Evolutionary conservation across 2,329 filamentous ascomycete species (phyloP).

Genomic region (Beauveria asiatica): DNA sequence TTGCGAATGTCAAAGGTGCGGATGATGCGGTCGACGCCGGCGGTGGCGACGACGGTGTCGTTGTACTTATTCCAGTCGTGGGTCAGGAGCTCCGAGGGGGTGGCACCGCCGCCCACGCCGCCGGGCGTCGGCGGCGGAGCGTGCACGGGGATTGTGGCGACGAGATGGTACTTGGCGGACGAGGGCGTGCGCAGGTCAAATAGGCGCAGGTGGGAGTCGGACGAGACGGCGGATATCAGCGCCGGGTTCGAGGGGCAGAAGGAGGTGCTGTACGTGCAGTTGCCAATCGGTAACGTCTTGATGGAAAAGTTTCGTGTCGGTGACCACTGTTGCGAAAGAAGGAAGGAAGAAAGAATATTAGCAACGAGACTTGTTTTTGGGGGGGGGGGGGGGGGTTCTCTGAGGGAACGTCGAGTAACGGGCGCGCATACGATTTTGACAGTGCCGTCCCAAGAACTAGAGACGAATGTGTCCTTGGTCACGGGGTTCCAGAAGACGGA

Average conservation of each 20-base stretch:
- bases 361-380: not conserved
- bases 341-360: not conserved
- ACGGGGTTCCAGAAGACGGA: slow-evolving; percentile 88
- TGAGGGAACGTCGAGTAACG: not conserved
- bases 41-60: slow-evolving; percentile 74
- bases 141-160: slow-evolving; percentile 76
- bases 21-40: slow-evolving; percentile 78
- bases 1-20: slow-evolving; percentile 86
- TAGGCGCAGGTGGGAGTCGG: slow-evolving; percentile 80
- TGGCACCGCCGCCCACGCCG: slow-evolving; percentile 26
- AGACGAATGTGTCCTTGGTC: slow-evolving; percentile 82
- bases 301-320: slow-evolving; percentile 68
- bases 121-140: slow-evolving; percentile 33
- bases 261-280: slow-evolving; percentile 86
- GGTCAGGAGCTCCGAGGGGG: slow-evolving; percentile 69
- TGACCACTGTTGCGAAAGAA: slow-evolving; percentile 55
- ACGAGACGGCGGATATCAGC: slow-evolving; percentile 78
- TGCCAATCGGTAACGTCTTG: slow-evolving; percentile 80
- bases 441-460: slow-evolving; percentile 91
- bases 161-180: slow-evolving; percentile 80
- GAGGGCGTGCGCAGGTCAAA: slow-evolving; percentile 87
- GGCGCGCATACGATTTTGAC: slow-evolving; percentile 63
- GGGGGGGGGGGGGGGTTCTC: not conserved
- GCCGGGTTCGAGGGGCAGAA: slow-evolving; percentile 85
- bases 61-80: slow-evolving; percentile 99